Evolutionary conservation across 1,139 yeast genomes (phyloP).

Genomic region (Eremothecium gossypii): DNA sequence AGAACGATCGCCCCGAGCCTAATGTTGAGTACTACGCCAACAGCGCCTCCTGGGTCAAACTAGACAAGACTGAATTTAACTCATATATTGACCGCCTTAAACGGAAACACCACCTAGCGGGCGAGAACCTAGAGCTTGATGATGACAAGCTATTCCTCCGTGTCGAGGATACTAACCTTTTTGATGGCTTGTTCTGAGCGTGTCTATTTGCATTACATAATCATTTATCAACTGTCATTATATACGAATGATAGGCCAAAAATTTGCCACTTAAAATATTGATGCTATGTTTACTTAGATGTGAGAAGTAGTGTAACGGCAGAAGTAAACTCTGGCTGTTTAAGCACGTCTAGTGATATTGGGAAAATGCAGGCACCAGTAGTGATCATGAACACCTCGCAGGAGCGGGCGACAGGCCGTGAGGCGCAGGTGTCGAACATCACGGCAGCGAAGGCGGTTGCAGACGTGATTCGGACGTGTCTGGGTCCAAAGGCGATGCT

Average conservation of each 20-base stretch:
- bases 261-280: slow-evolving; percentile 2
- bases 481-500: slow-evolving; percentile 99
- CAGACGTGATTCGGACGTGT: slow-evolving; percentile 95
- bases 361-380: slow-evolving; percentile 61
- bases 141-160: slow-evolving; percentile 2
- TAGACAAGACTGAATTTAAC: slow-evolving; percentile 1
- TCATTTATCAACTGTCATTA: background rate
- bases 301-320: background rate
- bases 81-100: background rate
- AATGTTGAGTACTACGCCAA: slow-evolving; percentile 1
- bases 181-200: background rate
- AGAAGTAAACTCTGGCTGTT: slow-evolving; percentile 1
- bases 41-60: background rate
- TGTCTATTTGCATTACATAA: background rate
- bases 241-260: background rate
- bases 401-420: slow-evolving; percentile 93
- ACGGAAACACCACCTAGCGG: background rate
- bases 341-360: background rate
- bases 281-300: background rate
- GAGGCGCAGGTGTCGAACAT: slow-evolving; percentile 95
- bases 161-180: slow-evolving; percentile 2
- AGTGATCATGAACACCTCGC: slow-evolving; percentile 70
- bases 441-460: slow-evolving; percentile 97
- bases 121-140: slow-evolving; percentile 1
- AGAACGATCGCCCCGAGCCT: background rate